These are phyloP conservation scores for Colletotrichum chrysophilum DNA, from an alignment of 2,329 filamentous ascomycete genomes.

Conservation along the genomic window DNA sequence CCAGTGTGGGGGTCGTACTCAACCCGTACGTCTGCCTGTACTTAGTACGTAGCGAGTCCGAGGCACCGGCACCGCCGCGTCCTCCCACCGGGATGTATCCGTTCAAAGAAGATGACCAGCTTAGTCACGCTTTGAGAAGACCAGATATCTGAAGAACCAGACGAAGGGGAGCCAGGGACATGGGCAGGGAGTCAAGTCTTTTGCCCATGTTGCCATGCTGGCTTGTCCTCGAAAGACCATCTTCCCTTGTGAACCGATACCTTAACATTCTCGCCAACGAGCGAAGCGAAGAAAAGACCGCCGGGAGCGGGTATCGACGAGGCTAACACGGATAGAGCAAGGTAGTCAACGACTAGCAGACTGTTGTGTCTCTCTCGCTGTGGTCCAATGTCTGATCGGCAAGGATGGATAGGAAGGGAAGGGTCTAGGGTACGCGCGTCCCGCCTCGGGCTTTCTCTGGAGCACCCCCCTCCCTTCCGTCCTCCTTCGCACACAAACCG, in stretches of 20 bases:
- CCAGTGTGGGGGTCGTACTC: background rate
- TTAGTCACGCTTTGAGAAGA: background rate
- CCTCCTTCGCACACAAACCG: background rate
- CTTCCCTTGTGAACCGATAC: background rate
- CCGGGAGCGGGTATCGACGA: background rate
- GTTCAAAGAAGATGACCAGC: background rate
- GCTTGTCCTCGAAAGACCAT: background rate
- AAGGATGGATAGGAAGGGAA: conserved; percentile 11
- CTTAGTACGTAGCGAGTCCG: background rate
- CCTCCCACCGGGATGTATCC: background rate
- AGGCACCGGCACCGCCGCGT: background rate
- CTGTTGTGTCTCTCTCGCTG: background rate
- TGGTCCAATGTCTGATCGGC: conserved; percentile 22
- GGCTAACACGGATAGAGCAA: background rate
- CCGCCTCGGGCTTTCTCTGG: background rate
- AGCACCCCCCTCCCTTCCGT: background rate
- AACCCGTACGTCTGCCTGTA: background rate
- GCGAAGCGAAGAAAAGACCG: background rate
- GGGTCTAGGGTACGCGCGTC: conserved; percentile 20
- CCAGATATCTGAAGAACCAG: background rate
- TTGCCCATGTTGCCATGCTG: background rate
- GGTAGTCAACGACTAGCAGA: background rate
- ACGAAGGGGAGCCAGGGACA: background rate
- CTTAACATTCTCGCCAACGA: background rate
- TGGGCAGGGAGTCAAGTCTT: background rate